A percentile compares a stretch with the other conserved stretches of the same genome.
Conservation (phyloP, 345 rosid species). For the Hibiscus trionum region DNA sequence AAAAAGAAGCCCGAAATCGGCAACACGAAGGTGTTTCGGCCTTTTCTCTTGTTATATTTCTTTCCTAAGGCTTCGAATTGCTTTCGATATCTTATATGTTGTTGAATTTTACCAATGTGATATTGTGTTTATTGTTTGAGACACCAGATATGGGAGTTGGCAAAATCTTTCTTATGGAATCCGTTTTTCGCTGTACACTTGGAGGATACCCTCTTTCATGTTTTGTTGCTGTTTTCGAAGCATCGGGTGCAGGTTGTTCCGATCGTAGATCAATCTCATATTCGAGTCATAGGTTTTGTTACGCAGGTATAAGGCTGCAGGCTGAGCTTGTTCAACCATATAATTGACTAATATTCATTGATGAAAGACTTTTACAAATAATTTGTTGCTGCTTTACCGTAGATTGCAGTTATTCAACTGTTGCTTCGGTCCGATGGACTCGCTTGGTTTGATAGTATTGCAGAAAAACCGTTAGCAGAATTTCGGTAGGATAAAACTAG, state of each 20-base stretch:
- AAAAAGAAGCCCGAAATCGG: constrained; percentile 26
- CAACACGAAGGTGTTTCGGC: constrained; percentile 21
- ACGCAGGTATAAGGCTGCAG: constrained; percentile 3
- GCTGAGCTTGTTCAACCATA: neutral
- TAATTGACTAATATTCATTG: neutral
- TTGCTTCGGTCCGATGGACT: constrained; percentile 38
- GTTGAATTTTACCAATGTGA: neutral
- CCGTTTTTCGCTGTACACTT: constrained; percentile 33
- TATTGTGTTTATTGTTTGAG: neutral
- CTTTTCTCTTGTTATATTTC: neutral
- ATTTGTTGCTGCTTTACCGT: neutral
- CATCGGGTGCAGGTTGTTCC: constrained; percentile 32
- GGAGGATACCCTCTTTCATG: constrained; percentile 37
- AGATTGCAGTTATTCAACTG: constrained; percentile 8
- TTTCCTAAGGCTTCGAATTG: neutral
- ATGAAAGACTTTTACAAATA: neutral
- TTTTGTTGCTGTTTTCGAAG: constrained; percentile 35
- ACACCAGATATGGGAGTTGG: constrained; percentile 34
- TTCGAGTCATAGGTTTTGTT: neutral
- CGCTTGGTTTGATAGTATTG: constrained; percentile 40
- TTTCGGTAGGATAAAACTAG: constrained; percentile 13
- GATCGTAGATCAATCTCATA: constrained; percentile 14
- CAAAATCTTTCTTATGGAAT: constrained; percentile 37
- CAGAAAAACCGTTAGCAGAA: constrained; percentile 28
- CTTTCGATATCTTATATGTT: no score